Evolutionary conservation across 352 stramenopile genomes (phyloP).

Genomic region (Pythium apleroticum): DNA sequence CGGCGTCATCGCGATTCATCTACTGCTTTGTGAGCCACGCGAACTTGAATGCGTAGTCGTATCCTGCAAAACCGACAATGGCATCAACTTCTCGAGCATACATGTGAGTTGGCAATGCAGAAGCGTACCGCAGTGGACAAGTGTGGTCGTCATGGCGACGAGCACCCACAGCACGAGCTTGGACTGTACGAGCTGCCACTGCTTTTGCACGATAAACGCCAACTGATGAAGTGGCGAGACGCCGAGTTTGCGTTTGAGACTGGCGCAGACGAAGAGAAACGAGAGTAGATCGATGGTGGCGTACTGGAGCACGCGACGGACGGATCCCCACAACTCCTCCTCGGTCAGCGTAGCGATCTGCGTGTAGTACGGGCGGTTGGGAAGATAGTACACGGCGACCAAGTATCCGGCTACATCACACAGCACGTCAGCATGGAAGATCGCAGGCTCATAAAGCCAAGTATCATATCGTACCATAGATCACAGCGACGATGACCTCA

Average conservation of each 20-base stretch:
- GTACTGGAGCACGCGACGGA: neutral
- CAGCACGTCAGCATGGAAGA: neutral
- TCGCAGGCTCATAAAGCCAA: too few species aligned
- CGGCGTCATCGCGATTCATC: too few species aligned
- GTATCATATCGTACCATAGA: conserved; percentile 20
- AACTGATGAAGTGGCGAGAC: conserved; percentile 1
- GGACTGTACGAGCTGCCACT: neutral
- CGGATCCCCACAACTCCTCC: neutral
- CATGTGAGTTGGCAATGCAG: too few species aligned
- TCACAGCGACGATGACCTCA: conserved; percentile 28
- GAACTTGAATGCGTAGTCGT: neutral
- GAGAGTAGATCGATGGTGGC: conserved; percentile 10
- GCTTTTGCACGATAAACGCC: neutral
- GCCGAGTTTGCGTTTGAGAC: conserved; percentile 2
- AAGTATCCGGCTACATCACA: neutral
- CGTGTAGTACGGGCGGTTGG: neutral
- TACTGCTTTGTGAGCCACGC: neutral
- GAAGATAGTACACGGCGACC: conserved; percentile 10
- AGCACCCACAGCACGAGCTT: neutral
- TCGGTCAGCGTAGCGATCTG: neutral
- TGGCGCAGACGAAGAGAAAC: conserved; percentile 6
- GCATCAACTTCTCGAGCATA: too few species aligned
- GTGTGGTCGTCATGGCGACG: neutral
- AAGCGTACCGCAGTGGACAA: neutral
- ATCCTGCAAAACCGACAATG: too few species aligned